Conservation (phyloP, 2,329 filamentous ascomycete species). For the Aplosporella prunicola region DNA sequence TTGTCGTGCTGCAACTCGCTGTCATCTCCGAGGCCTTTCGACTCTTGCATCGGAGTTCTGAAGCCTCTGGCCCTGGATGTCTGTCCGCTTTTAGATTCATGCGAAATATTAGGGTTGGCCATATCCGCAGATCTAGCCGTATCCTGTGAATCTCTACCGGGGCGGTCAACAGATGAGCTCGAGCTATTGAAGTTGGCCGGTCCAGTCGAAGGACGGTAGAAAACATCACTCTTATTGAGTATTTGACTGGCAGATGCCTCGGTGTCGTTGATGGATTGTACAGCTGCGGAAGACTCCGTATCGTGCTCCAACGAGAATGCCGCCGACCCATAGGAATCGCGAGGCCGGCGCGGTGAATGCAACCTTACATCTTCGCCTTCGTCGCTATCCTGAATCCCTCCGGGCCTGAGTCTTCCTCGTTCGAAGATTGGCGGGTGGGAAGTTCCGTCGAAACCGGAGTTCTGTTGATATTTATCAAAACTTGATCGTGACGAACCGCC, state of each 20-base stretch:
- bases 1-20: slow-evolving; percentile 7
- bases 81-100: slow-evolving; percentile 1
- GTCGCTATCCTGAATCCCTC: no score
- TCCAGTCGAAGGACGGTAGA: slow-evolving; percentile 59
- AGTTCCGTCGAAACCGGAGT: slow-evolving; percentile 27
- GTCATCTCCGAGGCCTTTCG: not conserved
- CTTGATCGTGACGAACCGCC: slow-evolving; percentile 35
- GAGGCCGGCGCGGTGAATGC: slow-evolving; percentile 1
- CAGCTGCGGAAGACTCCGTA: slow-evolving; percentile 60
- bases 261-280: slow-evolving; percentile 56
- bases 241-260: slow-evolving; percentile 84
- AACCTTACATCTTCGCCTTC: not conserved
- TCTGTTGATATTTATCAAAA: slow-evolving; percentile 22
- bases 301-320: slow-evolving; percentile 27
- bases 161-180: slow-evolving; percentile 17
- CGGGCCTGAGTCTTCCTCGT: slow-evolving; percentile 5
- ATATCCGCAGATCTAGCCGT: slow-evolving; percentile 25
- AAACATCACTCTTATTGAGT: slow-evolving; percentile 75
- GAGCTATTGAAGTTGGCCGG: slow-evolving; percentile 29
- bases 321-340: slow-evolving; percentile 41
- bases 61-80: slow-evolving; percentile 5
- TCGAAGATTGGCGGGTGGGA: slow-evolving; percentile 7
- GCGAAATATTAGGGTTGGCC: no score
- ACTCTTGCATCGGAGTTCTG: slow-evolving; percentile 4
- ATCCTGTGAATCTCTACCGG: slow-evolving; percentile 27